Evolutionary conservation across 2,329 filamentous ascomycete genomes (phyloP).

Genomic region (Dactylellina cionopaga): DNA sequence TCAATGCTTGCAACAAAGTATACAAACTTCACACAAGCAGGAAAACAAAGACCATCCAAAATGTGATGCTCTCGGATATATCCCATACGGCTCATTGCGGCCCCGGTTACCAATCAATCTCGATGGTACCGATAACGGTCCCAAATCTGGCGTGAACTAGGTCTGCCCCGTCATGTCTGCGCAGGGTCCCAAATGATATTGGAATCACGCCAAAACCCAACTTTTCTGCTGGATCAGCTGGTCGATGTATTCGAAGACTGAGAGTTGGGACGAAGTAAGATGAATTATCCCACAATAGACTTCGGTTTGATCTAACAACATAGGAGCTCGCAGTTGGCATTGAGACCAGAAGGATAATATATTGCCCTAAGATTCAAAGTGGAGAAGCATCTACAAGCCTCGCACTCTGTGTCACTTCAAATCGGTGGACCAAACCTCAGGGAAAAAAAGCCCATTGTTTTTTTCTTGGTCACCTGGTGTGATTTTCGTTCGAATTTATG

Average conservation of each 20-base stretch:
- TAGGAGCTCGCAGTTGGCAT: background rate
- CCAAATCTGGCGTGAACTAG: slow-evolving; percentile 43
- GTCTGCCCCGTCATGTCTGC: slow-evolving; percentile 27
- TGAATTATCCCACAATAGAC: too few relatives aligned
- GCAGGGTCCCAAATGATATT: slow-evolving; percentile 28
- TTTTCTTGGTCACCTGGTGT: background rate
- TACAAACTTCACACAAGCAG: slow-evolving; percentile 11
- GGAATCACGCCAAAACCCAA: slow-evolving; percentile 13
- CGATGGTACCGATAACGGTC: slow-evolving; percentile 50
- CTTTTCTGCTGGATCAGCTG: slow-evolving; percentile 2
- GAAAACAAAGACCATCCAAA: background rate
- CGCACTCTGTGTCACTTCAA: too few relatives aligned
- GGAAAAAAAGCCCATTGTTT: too few relatives aligned
- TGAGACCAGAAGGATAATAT: background rate
- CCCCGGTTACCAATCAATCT: slow-evolving; percentile 38
- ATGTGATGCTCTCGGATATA: background rate
- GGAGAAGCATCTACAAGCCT: background rate
- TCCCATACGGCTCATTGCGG: background rate
- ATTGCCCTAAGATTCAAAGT: background rate
- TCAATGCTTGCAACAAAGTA: too few relatives aligned
- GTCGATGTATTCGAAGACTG: too few relatives aligned
- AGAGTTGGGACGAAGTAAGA: slow-evolving; percentile 29
- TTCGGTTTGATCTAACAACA: background rate
- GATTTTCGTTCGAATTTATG: background rate
- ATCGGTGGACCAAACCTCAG: too few relatives aligned